Percentiles rank a stretch among this genome's conserved stretches.
Conservation (phyloP, 2,329 filamentous ascomycete genomes). For the Didymella lethalis region DNA sequence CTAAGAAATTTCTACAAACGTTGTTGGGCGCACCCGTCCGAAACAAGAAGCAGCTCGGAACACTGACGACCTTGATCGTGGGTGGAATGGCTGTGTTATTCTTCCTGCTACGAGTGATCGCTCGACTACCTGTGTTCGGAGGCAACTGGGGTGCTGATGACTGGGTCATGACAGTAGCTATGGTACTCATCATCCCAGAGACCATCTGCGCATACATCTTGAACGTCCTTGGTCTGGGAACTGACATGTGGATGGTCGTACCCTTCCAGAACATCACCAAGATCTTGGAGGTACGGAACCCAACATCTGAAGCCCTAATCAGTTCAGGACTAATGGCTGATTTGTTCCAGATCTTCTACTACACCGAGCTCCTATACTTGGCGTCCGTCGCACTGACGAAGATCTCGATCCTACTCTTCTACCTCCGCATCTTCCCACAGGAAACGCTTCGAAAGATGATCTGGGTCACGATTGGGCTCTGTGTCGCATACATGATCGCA, state of each 20-base stretch:
- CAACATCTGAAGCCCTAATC: neutral
- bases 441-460: constrained; percentile 25
- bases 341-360: constrained; percentile 7
- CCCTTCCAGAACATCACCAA: constrained; percentile 53
- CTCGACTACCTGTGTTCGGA: constrained; percentile 47
- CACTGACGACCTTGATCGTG: constrained; percentile 45
- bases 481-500: constrained; percentile 29
- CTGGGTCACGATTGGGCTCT: constrained; percentile 26
- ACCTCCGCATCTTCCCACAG: constrained; percentile 43
- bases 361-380: constrained; percentile 10
- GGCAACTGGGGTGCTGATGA: constrained; percentile 53
- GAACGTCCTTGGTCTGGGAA: constrained; percentile 56
- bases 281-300: constrained; percentile 49
- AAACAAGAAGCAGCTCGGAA: constrained; percentile 49
- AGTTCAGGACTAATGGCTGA: neutral
- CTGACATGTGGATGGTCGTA: constrained; percentile 60
- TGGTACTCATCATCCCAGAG: constrained; percentile 16
- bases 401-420: constrained; percentile 42
- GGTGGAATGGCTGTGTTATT: constrained; percentile 47
- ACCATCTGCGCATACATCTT: constrained; percentile 14
- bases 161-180: constrained; percentile 42
- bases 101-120: constrained; percentile 47
- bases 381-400: constrained; percentile 8
- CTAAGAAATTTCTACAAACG: constrained; percentile 47
- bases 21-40: constrained; percentile 46